These are phyloP conservation scores for Exophiala calicioides DNA, from an alignment of 2,329 filamentous ascomycete genomes.

Conservation along the genomic window DNA sequence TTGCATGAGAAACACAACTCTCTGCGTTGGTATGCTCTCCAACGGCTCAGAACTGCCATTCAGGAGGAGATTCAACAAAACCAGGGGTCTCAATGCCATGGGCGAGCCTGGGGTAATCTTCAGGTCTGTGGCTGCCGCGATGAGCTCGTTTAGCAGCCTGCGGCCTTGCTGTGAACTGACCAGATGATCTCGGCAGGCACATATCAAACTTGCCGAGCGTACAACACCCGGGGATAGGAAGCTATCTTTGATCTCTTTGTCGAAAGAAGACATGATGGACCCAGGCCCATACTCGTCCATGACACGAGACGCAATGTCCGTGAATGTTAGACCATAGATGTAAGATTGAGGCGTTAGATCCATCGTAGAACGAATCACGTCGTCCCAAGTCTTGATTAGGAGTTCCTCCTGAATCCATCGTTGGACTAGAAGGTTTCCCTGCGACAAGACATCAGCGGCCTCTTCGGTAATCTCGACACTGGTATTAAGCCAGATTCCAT, in stretches of 20 bases:
- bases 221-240: slow-evolving; percentile 47
- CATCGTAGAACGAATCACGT: slow-evolving; percentile 27
- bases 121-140: slow-evolving; percentile 58
- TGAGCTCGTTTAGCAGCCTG: slow-evolving; percentile 60
- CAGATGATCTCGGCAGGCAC: slow-evolving; percentile 52
- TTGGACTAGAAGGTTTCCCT: slow-evolving; percentile 52
- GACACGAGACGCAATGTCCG: slow-evolving; percentile 40
- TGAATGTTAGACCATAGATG: slow-evolving; percentile 43
- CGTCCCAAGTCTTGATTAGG: slow-evolving; percentile 19
- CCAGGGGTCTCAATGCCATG: slow-evolving; percentile 38
- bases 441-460: slow-evolving; percentile 54
- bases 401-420: slow-evolving; percentile 41
- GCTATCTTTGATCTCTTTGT: slow-evolving; percentile 37
- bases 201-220: slow-evolving; percentile 50
- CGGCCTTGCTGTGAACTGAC: slow-evolving; percentile 50
- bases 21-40: slow-evolving; percentile 56
- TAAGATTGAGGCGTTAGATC: slow-evolving; percentile 33
- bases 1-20: slow-evolving; percentile 79
- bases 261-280: slow-evolving; percentile 35
- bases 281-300: slow-evolving; percentile 32
- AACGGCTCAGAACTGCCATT: slow-evolving; percentile 50
- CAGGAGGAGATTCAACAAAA: slow-evolving; percentile 58
- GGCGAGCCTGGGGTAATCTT: slow-evolving; percentile 4
- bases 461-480: slow-evolving; percentile 54
- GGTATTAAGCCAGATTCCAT: slow-evolving; percentile 54